Conservation (phyloP, 257 asterid genomes). For the Plantago elongata region DNA sequence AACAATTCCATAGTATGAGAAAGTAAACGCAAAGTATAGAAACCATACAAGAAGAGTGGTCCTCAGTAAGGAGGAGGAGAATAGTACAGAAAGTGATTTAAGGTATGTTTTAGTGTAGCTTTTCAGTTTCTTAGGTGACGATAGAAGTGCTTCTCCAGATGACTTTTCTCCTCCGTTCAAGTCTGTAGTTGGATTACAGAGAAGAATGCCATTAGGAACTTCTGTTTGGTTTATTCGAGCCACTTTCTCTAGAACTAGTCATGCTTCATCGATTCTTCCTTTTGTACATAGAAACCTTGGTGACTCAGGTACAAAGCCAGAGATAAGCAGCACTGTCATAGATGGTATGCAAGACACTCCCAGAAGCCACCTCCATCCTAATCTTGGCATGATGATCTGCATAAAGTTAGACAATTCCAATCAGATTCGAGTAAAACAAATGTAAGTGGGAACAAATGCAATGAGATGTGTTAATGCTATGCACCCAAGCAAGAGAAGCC, state of each 20-base stretch:
- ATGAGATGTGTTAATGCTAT: not conserved
- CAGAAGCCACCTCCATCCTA: constrained; percentile 52
- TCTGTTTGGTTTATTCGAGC: constrained; percentile 31
- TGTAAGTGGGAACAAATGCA: too few species aligned
- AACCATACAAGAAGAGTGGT: constrained; percentile 59
- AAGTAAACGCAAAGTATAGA: too few species aligned
- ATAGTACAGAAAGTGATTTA: constrained; percentile 35
- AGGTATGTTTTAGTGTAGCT: constrained; percentile 9
- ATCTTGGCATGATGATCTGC: constrained; percentile 41
- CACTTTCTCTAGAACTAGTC: constrained; percentile 33
- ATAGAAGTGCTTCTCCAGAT: constrained; percentile 26
- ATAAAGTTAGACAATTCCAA: not conserved
- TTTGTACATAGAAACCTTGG: constrained; percentile 44
- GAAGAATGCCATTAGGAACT: constrained; percentile 34
- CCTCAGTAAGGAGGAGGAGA: constrained; percentile 38
- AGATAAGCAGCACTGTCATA: constrained; percentile 34
- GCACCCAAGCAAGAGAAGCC: constrained; percentile 55
- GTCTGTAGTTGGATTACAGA: constrained; percentile 25
- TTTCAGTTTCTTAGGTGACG: constrained; percentile 11
- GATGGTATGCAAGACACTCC: constrained; percentile 40
- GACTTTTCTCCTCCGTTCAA: constrained; percentile 11
- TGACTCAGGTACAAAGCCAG: constrained; percentile 37
- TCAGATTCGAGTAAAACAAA: too few species aligned
- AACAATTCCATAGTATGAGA: too few species aligned
- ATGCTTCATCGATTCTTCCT: constrained; percentile 43